Conservation (phyloP, 805 yeast genomes). For the Scheffersomyces amazonensis region DNA sequence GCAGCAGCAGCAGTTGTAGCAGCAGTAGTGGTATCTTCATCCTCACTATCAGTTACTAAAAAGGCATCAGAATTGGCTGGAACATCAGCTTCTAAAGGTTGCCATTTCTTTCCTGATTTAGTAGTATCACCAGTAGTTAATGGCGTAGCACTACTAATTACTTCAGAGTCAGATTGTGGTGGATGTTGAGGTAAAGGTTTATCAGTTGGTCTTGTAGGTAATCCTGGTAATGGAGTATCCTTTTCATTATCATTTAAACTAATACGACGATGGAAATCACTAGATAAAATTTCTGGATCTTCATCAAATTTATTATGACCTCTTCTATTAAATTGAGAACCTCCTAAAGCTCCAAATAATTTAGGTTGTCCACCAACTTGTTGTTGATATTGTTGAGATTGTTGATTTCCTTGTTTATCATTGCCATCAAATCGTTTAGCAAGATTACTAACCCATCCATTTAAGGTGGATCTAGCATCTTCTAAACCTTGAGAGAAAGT, state of each 20-base stretch:
- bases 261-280: conserved; percentile 48
- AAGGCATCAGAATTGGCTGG: conserved; percentile 43
- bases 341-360: conserved; percentile 46
- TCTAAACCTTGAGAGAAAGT: conserved; percentile 71
- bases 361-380: conserved; percentile 20
- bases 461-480: conserved; percentile 74
- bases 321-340: conserved; percentile 31
- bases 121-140: neutral
- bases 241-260: conserved; percentile 38
- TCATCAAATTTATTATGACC: conserved; percentile 40
- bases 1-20: neutral
- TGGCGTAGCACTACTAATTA: neutral
- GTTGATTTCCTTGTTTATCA: conserved; percentile 7
- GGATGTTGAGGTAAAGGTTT: conserved; percentile 1
- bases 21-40: conserved; percentile 23
- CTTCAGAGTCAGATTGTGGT: neutral
- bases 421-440: conserved; percentile 46
- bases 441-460: conserved; percentile 74
- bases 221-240: conserved; percentile 6
- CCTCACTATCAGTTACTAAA: conserved; percentile 43
- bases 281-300: conserved; percentile 52
- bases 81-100: conserved; percentile 34
- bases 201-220: conserved; percentile 6
- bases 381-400: conserved; percentile 3
- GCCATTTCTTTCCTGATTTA: conserved; percentile 27